A percentile compares a stretch with the other conserved stretches of the same genome.
phyloP scores from a whole-genome alignment of 2,329 filamentous ascomycete genomes.

The Mollisiaceae sp. region DNA sequence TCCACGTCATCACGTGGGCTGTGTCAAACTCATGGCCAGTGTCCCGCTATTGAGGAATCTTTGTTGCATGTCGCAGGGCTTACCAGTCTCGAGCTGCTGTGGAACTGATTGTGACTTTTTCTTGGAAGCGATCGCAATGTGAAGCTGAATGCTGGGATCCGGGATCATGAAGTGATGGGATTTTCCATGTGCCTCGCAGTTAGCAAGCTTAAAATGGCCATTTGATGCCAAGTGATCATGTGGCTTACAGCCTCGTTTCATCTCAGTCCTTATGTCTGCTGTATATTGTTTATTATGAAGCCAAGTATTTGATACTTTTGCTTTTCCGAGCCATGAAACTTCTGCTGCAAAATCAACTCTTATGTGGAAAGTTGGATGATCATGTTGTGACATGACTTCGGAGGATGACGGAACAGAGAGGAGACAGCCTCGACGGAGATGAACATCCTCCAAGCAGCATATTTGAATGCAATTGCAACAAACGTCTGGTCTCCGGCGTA shows the following conservation, averaged over 20 bases:
- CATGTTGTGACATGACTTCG: not conserved
- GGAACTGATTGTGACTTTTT: not conserved
- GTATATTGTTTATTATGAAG: not conserved
- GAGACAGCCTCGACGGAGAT: not conserved
- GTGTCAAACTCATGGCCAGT: not conserved
- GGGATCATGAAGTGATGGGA: not conserved
- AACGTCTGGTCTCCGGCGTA: not conserved
- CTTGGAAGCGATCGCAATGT: not conserved
- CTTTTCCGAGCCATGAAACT: not conserved
- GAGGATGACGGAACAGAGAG: not conserved
- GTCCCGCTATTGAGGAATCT: not conserved
- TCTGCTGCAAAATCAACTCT: not conserved
- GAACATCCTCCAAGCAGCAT: not conserved
- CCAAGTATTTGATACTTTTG: not conserved
- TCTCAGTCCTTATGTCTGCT: not conserved
- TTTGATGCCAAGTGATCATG: not conserved
- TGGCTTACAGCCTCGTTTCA: slow-evolving; percentile 1
- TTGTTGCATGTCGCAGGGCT: slow-evolving; percentile 5
- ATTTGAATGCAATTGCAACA: too few relatives aligned
- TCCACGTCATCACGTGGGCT: slow-evolving; percentile 7
- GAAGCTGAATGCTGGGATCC: not conserved
- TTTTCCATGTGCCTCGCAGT: not conserved
- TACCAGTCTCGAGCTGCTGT: not conserved
- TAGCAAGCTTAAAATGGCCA: not conserved
- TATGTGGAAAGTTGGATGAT: not conserved